Evolutionary conservation across 495 filamentous ascomycete genomes (phyloP).

Genomic region (Daldinia grandis): DNA sequence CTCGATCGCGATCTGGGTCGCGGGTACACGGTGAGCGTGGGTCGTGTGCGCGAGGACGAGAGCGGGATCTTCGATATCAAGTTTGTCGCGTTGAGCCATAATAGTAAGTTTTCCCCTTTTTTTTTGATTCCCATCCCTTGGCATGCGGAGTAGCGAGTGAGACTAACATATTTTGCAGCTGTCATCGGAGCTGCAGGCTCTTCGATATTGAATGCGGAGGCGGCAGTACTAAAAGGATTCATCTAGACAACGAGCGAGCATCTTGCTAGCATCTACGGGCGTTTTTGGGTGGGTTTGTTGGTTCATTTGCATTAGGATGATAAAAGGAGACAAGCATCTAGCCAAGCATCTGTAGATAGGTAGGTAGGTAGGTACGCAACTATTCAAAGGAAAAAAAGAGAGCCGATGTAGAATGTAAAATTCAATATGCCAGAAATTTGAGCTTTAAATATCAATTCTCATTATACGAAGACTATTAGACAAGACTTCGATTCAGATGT

Average conservation of each 20-base stretch:
- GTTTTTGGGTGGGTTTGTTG: constrained; percentile 5
- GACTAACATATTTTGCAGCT: constrained; percentile 53
- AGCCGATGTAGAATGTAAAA: background rate
- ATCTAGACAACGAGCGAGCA: constrained; percentile 60
- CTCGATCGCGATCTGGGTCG: constrained; percentile 77
- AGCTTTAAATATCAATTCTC: background rate
- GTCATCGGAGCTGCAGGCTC: constrained; percentile 95
- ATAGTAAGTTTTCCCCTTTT: constrained; percentile 64
- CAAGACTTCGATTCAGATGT: background rate
- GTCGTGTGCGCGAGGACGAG: constrained; percentile 75
- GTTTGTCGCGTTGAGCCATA: constrained; percentile 84
- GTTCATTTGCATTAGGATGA: constrained; percentile 14
- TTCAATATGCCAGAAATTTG: background rate
- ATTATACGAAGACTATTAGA: background rate
- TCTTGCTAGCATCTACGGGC: constrained; percentile 19
- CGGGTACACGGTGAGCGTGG: constrained; percentile 85
- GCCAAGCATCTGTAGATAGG: background rate
- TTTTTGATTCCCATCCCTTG: background rate
- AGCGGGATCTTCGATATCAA: constrained; percentile 83
- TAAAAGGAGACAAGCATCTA: background rate
- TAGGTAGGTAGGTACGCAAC: no score
- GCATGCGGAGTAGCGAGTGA: background rate
- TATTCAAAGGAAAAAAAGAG: background rate
- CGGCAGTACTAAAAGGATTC: constrained; percentile 88
- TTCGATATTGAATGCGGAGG: constrained; percentile 93